Percentiles rank a stretch among this genome's conserved stretches.
Conservation (phyloP, 805 yeast genomes). For the Wickerhamia fluorescens region DNA sequence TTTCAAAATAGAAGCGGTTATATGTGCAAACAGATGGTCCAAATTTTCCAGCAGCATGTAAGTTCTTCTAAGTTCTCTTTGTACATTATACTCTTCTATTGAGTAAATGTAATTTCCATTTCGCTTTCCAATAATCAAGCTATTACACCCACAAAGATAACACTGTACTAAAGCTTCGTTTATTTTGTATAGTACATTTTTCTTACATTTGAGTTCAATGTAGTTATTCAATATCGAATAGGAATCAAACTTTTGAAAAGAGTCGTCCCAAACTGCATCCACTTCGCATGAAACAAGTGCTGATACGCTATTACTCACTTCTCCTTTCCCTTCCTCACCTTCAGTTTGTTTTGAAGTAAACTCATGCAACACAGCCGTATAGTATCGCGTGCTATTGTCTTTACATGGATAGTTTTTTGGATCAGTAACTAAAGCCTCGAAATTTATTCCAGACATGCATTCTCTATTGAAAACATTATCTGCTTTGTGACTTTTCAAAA, state of each 20-base stretch:
- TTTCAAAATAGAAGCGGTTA: too few species aligned
- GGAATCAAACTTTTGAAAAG: background rate
- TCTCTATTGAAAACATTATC: background rate
- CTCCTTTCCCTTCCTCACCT: background rate
- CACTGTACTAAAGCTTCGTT: background rate
- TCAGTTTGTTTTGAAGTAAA: background rate
- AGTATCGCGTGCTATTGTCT: background rate
- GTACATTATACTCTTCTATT: too few species aligned
- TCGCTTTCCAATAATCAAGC: background rate
- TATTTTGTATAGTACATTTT: too few species aligned
- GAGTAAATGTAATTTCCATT: background rate
- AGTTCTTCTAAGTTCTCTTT: too few species aligned
- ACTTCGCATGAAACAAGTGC: constrained; percentile 1
- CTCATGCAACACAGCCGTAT: background rate
- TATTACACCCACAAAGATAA: background rate
- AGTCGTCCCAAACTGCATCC: constrained; percentile 1
- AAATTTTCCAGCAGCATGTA: too few species aligned
- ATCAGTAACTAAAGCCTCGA: constrained; percentile 1
- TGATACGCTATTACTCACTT: too few species aligned
- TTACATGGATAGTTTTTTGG: background rate
- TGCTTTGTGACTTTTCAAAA: background rate
- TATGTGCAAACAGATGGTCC: too few species aligned
- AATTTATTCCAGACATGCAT: constrained; percentile 2
- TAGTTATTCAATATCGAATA: background rate
- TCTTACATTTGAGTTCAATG: constrained; percentile 1